Evolutionary conservation across 148 eudicot genomes (phyloP), one percentile per base, ranked within the genome.

Genomic region (Rhododendron molle): DNA sequence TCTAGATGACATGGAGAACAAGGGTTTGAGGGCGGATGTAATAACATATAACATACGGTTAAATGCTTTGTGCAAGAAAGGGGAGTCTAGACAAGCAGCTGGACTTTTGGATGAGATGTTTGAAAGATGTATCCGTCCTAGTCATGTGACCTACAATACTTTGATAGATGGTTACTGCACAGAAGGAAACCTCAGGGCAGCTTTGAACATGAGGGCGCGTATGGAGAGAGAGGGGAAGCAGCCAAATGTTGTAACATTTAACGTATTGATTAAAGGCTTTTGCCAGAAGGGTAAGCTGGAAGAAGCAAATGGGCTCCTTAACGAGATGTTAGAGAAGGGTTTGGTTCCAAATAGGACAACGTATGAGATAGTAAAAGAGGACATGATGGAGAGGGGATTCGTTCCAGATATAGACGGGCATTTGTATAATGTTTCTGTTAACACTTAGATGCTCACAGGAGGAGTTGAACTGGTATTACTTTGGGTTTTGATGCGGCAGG

Each of bases 251-350:
- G 95, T 86, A 18, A 90, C 96, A 40, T 94, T 90, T 84, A 94
- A 94, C 78, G 88, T 92, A 71, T 85, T 94, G 83, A 85, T 94
- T 80, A 92, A 86, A 87, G 94, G 94, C 54, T 87, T 87, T 86
- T 93, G 93, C 72, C 82, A 86, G 76, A 88, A 89, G 80, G 93
- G 87, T 82, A 91, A 91, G 87, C 69, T 89, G 86, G 92, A 90
- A 62, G 91, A 93, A 77, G 96, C 95, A 50, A 94, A 93, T 82
- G 49, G 78, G 34, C 88, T 89, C 82, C 94, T 93, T 78, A 94
- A 94, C 72, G 93, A 93, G 89, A 91, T 94, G 95, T 78, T 94
- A 87, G 94, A 92, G 89, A 94, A 94, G 82, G 96, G 95, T 56
- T 90, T 93, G 82, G 86, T 91, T 44, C 95, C 93, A 50, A 93